Evolutionary conservation across 805 yeast species (phyloP), one percentile per base, ranked within the genome.

Genomic region (Helenozyma rhizophorensis): DNA sequence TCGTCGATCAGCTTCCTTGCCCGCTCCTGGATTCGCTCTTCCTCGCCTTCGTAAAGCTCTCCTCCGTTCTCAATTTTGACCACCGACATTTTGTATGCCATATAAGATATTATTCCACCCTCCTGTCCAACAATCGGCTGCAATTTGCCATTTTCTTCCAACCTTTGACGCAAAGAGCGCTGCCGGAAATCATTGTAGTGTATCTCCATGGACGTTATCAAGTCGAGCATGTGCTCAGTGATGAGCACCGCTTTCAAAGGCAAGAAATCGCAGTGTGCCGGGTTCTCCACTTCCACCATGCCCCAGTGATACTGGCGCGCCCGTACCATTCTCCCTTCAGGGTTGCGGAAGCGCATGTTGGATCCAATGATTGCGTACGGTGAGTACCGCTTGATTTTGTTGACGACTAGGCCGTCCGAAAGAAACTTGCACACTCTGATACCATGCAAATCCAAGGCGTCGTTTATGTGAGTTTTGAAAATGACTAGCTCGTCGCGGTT

Each of bases 351-450:
- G 10, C 31, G 24, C 9, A 70, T 68, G 41, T 70, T 79, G 2
- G 94, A 76, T 14, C 88, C 82, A 39, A 89, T 76, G 3, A 87
- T 64, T 2, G 86, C 68, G 54, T 72, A 87, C 0, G 97, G 96
- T 46, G 76, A 71, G 23, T 68, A 63, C 5, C 55, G 37, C 25
- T 67, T 51, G 30, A 65, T 56, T 11, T 56, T 47, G 9, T 52
- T 47, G 14, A 50, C 48, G 9, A 65, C 56, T 19, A 48, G 47
- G 56, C 53, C 22, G 43, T 44, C 50, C n/a, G 43, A 27, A 14
- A 64, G 43, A 16, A 54, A 48, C 13, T 56, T 56, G 49, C 70
- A 63, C 14, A 61, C 49, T 9, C 40, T 59, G 43, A 87, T 84
- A 13, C 65, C 65, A 45, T 84, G 74, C 11, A 64, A 71, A 18